These are phyloP conservation scores for Panaeolus cyanescens DNA, from an alignment of 768 basidiomycete species.

Conservation along the genomic window DNA sequence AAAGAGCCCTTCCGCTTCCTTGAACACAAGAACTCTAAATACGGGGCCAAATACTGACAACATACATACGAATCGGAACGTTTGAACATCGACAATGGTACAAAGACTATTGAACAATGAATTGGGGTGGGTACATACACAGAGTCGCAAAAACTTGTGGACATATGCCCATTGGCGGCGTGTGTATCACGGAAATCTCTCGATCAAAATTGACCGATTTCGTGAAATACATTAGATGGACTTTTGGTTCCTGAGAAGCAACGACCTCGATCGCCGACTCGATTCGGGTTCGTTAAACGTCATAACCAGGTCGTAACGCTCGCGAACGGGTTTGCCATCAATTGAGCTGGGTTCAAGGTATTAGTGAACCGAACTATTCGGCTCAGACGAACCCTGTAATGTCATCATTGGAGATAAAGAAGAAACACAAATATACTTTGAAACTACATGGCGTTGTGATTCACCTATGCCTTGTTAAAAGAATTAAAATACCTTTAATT, in stretches of 20 bases:
- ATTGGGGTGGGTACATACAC: not conserved
- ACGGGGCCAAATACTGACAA: not conserved
- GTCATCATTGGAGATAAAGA: no score
- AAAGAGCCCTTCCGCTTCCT: not conserved
- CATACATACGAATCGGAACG: not conserved
- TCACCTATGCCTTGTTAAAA: no score
- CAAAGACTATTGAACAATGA: not conserved
- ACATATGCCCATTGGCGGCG: not conserved
- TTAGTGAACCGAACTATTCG: no score
- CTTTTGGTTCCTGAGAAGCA: constrained; percentile 3
- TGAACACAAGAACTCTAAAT: not conserved
- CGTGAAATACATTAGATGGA: constrained; percentile 1
- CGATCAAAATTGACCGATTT: constrained; percentile 4
- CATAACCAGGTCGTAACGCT: not conserved
- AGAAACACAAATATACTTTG: no score
- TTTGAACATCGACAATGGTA: no score
- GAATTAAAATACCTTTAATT: no score
- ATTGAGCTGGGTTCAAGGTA: no score
- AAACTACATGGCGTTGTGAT: no score
- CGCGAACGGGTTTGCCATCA: no score
- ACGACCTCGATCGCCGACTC: constrained; percentile 1
- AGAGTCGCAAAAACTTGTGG: not conserved
- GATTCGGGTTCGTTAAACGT: not conserved
- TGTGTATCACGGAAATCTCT: constrained; percentile 3
- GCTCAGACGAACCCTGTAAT: no score